phyloP scores from a whole-genome alignment of 768 basidiomycete genomes.

The Auriculariales sp. region DNA sequence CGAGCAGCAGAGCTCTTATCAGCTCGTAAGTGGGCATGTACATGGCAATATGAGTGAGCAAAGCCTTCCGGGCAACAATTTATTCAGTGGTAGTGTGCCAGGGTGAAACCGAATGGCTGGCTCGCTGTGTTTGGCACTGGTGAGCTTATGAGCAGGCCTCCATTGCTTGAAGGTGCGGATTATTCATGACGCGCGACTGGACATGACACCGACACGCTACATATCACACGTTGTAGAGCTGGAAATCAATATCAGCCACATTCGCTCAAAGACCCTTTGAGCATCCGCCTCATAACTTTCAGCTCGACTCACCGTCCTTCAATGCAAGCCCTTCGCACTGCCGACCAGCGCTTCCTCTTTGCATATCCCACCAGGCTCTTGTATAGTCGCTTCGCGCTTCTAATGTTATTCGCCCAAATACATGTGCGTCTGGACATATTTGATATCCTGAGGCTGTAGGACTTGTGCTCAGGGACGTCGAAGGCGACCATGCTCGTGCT shows the following conservation, averaged over 20 bases:
- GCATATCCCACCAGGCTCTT: too few species aligned
- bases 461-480: too few species aligned
- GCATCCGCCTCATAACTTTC: slow-evolving; percentile 95
- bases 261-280: slow-evolving; percentile 83
- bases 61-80: not conserved
- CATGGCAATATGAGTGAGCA: not conserved
- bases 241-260: slow-evolving; percentile 95
- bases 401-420: too few species aligned
- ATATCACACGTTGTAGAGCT: slow-evolving; percentile 73
- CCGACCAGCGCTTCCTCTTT: too few species aligned
- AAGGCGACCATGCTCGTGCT: too few species aligned
- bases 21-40: not conserved
- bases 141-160: slow-evolving; percentile 89
- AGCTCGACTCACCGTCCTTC: too few species aligned
- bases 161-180: slow-evolving; percentile 75
- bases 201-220: not conserved
- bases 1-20: not conserved
- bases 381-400: too few species aligned
- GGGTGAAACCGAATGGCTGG: not conserved
- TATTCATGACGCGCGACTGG: not conserved
- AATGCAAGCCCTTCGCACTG: too few species aligned
- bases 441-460: too few species aligned
- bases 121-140: slow-evolving; percentile 74
- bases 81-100: not conserved
- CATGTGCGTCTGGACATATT: too few species aligned